These are phyloP conservation scores for Podaxis sp. DNA, from an alignment of 768 basidiomycete species.

Conservation along the genomic window DNA sequence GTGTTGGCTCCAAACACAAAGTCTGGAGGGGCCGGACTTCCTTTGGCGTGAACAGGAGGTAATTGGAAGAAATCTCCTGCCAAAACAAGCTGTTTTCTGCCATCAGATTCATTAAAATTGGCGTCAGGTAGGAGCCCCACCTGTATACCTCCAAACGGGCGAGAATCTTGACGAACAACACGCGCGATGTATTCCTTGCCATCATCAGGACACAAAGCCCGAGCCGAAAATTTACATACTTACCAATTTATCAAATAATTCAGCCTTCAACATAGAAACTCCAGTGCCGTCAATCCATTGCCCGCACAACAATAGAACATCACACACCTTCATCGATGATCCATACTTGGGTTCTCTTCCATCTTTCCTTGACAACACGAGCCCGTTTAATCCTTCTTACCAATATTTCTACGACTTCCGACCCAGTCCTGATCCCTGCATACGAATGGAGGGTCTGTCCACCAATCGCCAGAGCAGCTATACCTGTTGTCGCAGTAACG, in stretches of 20 bases:
- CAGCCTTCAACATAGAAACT: constrained; percentile 78
- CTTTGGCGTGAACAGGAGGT: constrained; percentile 59
- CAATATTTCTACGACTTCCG: constrained; percentile 42
- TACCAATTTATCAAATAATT: constrained; percentile 69
- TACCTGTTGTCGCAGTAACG: constrained; percentile 64
- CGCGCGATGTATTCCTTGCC: constrained; percentile 38
- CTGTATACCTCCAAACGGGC: constrained; percentile 72
- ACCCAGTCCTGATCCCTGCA: constrained; percentile 64
- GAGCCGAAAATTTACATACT: constrained; percentile 11
- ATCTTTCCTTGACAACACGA: constrained; percentile 33
- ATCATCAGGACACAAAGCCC: constrained; percentile 22
- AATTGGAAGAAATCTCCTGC: constrained; percentile 84
- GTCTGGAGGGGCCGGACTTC: background rate
- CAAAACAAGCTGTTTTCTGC: constrained; percentile 52
- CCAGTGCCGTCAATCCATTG: background rate
- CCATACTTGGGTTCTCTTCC: constrained; percentile 51
- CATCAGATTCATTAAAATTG: background rate
- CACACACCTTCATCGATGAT: constrained; percentile 71
- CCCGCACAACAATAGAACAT: background rate
- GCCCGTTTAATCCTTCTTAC: constrained; percentile 29
- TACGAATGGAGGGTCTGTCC: constrained; percentile 67
- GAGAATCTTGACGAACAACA: constrained; percentile 34
- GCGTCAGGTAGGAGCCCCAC: constrained; percentile 22
- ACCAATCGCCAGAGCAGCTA: constrained; percentile 70
- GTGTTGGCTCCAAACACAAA: constrained; percentile 67